phyloP scores from a whole-genome alignment of 2,329 filamentous ascomycete species.

The Cadophora gregata region DNA sequence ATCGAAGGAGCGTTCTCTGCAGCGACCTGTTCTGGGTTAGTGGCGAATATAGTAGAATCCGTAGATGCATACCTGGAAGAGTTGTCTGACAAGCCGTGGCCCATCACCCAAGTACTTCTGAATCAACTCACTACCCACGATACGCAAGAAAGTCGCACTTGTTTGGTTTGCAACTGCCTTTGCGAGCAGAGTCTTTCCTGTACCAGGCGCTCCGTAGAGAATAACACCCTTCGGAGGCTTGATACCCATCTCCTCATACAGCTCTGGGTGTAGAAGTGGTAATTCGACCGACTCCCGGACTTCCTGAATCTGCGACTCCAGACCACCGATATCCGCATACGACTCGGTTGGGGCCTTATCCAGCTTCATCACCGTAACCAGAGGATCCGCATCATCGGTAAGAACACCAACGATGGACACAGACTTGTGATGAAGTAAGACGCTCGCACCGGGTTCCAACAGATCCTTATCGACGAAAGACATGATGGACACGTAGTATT shows the following conservation, averaged over 20 bases:
- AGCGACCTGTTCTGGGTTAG: conserved; percentile 66
- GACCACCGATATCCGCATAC: conserved; percentile 96
- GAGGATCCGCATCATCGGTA: conserved; percentile 92
- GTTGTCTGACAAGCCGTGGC: conserved; percentile 90
- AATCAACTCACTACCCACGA: conserved; percentile 95
- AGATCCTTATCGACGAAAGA: conserved; percentile 99
- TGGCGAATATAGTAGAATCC: not conserved
- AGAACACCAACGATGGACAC: conserved; percentile 97
- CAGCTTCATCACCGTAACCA: conserved; percentile 98
- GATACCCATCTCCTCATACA: conserved; percentile 99
- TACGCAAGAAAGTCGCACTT: conserved; percentile 96
- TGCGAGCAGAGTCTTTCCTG: conserved; percentile 92
- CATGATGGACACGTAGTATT: conserved; percentile 99
- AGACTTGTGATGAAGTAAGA: conserved; percentile 95
- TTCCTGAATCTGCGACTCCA: conserved; percentile 96
- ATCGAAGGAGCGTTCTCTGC: conserved; percentile 96
- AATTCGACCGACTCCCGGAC: conserved; percentile 96
- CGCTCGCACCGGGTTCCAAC: conserved; percentile 92
- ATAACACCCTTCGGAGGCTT: conserved; percentile 99
- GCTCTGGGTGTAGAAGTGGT: conserved; percentile 90
- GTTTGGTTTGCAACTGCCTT: conserved; percentile 99
- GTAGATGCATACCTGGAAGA: conserved; percentile 72
- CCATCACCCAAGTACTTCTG: conserved; percentile 99
- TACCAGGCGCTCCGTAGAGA: conserved; percentile 95
- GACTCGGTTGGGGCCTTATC: conserved; percentile 98